Base-by-base conservation (phyloP, 2,329 filamentous ascomycete genomes). In the Microsporum ferrugineum region DNA sequence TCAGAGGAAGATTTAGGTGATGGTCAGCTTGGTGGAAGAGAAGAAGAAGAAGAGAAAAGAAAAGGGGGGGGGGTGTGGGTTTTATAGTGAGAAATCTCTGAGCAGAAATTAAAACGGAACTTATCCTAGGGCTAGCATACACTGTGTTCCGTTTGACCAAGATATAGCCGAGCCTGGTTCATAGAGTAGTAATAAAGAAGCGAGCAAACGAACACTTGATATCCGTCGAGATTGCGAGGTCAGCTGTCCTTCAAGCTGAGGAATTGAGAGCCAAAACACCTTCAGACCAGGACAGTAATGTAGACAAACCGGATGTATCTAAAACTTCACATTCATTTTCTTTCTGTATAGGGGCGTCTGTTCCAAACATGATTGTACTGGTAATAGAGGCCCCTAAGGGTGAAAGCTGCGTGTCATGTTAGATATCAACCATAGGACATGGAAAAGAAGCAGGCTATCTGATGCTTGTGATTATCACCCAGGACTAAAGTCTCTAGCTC, bases 1-100 rank as follows among this genome's bases (percentile, higher is more conserved):
- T 39, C 39, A 17, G 14, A 5, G 51, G 27, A 38, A 34, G 14
- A 57, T 12, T 14, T 7, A 57, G 17, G 33, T 57, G n/a, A 7
- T 10, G 34, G 33, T n/a, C 7, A n/a, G 23, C 5, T 33, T 8
- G 31, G 6, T 31, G 14, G 29, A 29, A 36, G 12, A 47, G 41
- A 23, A 17, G 36, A 38, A 57, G 51, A 59, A 45, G 31, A 61
- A 3, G 38, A 55, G 33, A 23, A 47, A 31, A 33, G 49, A 55
- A 39, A 41, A 51, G 12, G 47, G 12, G 33, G 29, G 36, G 31
- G 23, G 51, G 41, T n/a, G 39, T 38, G 45, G 33, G 23, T 34
- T 55, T 53, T 60, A 51, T 53, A 59, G 43, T 41, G 4, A 27
- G 27, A 14, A 59, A 43, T 45, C 27, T 59, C 33, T 41, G 41